These are phyloP conservation scores for Penstemon davidsonii DNA, from an alignment of 257 asterid species.

Conservation along the genomic window DNA sequence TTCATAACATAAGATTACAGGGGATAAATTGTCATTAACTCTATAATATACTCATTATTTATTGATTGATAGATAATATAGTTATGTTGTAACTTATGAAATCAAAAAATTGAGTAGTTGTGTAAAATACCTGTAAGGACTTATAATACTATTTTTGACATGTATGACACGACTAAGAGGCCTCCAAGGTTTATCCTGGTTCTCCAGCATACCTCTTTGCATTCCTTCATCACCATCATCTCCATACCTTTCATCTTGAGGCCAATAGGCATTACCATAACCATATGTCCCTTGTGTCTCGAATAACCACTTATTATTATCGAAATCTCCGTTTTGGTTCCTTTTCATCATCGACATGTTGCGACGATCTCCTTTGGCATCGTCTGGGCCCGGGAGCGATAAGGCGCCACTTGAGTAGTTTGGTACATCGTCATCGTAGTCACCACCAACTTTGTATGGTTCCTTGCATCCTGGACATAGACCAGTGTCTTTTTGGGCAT, in stretches of 20 bases:
- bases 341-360: constrained; percentile 77
- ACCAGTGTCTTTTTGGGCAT: constrained; percentile 71
- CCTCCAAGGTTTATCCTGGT: constrained; percentile 78
- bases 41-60: too few species aligned
- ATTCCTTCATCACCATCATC: constrained; percentile 51
- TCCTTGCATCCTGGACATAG: constrained; percentile 88
- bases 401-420: constrained; percentile 55
- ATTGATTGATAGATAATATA: too few species aligned
- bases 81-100: too few species aligned
- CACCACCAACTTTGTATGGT: constrained; percentile 58
- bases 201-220: constrained; percentile 41
- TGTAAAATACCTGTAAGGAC: constrained; percentile 61
- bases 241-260: constrained; percentile 59
- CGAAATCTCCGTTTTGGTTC: constrained; percentile 82
- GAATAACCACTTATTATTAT: constrained; percentile 78
- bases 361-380: constrained; percentile 42
- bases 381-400: constrained; percentile 63
- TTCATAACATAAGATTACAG: not conserved
- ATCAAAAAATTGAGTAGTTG: too few species aligned
- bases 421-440: constrained; percentile 62
- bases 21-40: too few species aligned
- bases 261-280: constrained; percentile 86
- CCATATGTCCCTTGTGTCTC: constrained; percentile 91
- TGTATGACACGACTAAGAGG: constrained; percentile 72
- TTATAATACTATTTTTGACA: constrained; percentile 58